These are phyloP conservation scores for Tolypocladium ovalisporum DNA, from an alignment of 2,329 filamentous ascomycete genomes.

Conservation along the genomic window DNA sequence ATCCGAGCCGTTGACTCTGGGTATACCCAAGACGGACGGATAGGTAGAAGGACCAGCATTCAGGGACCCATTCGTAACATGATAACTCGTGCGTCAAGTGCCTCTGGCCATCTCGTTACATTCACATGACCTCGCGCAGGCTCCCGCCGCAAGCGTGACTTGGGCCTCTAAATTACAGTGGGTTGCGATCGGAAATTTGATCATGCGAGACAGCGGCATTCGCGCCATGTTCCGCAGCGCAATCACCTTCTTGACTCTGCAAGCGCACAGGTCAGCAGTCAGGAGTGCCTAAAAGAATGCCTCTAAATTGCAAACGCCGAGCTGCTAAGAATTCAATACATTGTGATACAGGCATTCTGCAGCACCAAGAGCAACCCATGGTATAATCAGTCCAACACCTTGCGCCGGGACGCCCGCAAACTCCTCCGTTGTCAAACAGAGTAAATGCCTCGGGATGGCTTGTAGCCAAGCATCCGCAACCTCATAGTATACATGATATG, in stretches of 20 bases:
- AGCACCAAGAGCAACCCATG: slow-evolving; percentile 10
- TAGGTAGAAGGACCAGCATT: background rate
- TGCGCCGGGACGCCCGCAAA: slow-evolving; percentile 20
- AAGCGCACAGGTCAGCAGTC: background rate
- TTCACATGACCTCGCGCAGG: background rate
- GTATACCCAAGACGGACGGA: too few species aligned
- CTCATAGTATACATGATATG: background rate
- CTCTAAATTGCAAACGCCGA: background rate
- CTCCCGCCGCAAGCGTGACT: background rate
- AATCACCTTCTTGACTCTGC: background rate
- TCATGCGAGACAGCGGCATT: background rate
- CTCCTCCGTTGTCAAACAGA: background rate
- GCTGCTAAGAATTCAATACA: background rate
- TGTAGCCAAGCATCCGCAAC: background rate
- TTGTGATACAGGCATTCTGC: background rate
- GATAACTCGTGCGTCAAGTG: background rate
- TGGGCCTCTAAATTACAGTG: background rate
- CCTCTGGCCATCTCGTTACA: background rate
- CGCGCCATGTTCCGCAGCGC: background rate
- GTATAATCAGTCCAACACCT: slow-evolving; percentile 21
- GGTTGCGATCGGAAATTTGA: background rate
- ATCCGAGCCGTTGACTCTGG: background rate
- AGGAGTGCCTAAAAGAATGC: background rate
- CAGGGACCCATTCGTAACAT: background rate
- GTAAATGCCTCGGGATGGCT: background rate